Base-by-base conservation (phyloP, 2,329 filamentous ascomycete genomes). In the Claviceps maximensis region DNA sequence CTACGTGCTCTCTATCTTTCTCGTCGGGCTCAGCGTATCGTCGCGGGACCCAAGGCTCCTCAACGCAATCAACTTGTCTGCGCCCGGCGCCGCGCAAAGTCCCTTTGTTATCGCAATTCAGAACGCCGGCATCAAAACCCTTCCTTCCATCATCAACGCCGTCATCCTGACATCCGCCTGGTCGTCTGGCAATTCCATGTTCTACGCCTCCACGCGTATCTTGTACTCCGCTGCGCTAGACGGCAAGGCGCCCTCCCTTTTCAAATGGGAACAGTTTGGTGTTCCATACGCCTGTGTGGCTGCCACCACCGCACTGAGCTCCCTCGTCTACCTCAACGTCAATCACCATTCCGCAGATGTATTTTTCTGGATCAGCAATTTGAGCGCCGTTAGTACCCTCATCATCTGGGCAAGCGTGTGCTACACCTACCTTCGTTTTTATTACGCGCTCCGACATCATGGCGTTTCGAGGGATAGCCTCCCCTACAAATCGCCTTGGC, bases 361-460 rank as follows among this genome's bases (percentile, higher is more conserved):
- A 4, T 7, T 13, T 21, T 42, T 40, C 21, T n/a, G 47, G 27
- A 40, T n/a, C 19, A 25, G 31, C 58, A 78, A 76, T 59, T 65
- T 80, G 33, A 78, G 83, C 47, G 86, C 84, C 27, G 82, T 86
- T 12, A 84, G 83, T 7, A 80, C 84, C 54, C 74, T 87, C 23
- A 81, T 87, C 63, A 80, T 83, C 50, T 87, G 83, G 76, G 75
- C 78, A 19, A 77, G 80, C 58, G 82, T 86, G 60, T 80, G 79
- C 57, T 75, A 83, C 60, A 84, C 82, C 0, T 89, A 86, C 65
- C 69, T 88, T 48, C 76, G 79, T 45, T 89, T 88, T 69, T 77
- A 84, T 65, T 75, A 79, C 55, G 84, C 83, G 1, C 76, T 85
- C 23, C 69, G 76, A 19, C 76, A 75, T 15, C 80, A 89, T 61